Base-by-base conservation (phyloP, 306 rosid species). In the Cucumis sativus region DNA sequence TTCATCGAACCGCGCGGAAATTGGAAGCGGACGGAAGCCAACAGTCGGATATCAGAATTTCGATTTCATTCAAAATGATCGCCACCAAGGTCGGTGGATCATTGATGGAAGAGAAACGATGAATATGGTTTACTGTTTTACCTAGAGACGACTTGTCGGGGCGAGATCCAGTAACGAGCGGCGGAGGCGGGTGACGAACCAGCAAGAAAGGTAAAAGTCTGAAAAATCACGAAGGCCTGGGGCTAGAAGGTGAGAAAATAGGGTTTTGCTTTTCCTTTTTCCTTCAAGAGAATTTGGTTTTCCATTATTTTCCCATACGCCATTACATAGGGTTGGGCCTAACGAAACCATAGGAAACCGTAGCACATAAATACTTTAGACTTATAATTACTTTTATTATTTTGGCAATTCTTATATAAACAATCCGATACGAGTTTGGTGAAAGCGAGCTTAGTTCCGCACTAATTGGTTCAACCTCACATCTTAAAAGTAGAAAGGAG, bases 401-500 rank as follows among this genome's bases (percentile, higher is more conserved):
- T 33, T 33, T 30, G 33, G 33, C 37, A 33, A 28, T 28, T 28
- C 2, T 28, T 28, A 1, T 28, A 28, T 28, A 28, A 28, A 28
- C 30, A 0, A 28, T 28, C 2, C 30, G 3, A 28, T 28, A 28
- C 1, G 30, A 28, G 30, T 28, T 28, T 28, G 37, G 37, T 33
- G 5, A 33, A 4, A 33, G 37, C 5, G 37, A 33, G 5, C 37
- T 33, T 33, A 33, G 0, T 33, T 3, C 3, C 3, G 37, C 5
- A 0, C 5, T 33, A 33, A 2, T 33, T 33, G 37, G 5, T 3
- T 33, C 5, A 4, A 33, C 5, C 5, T 33, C 4, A 2, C 37
- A 4, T 33, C 0, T 3, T 33, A 33, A 4, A 33, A 0, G 4
- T 33, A 3, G 0, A 4, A 4, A 33, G 37, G 37, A 2, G 0